phyloP scores from a whole-genome alignment of 2,329 filamentous ascomycete genomes.

The Colletotrichum sidae region DNA sequence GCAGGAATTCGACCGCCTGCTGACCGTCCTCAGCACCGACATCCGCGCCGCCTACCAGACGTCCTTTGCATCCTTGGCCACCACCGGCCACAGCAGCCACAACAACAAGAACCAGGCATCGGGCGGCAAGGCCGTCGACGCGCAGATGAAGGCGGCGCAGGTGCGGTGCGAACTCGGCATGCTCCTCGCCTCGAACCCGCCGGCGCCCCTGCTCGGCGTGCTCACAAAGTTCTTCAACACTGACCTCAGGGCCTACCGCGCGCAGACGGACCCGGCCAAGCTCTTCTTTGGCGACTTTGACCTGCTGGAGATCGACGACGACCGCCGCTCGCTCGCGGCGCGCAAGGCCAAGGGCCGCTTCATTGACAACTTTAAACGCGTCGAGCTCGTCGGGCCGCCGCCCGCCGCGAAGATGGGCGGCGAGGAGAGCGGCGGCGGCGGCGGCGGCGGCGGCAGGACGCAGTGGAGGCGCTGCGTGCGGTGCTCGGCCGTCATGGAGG shows the following conservation, averaged over 20 bases:
- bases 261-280: conserved; percentile 71
- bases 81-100: too few species aligned
- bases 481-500: conserved; percentile 75
- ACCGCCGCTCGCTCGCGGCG: conserved; percentile 58
- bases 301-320: conserved; percentile 74
- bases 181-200: conserved; percentile 61
- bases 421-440: conserved; percentile 13
- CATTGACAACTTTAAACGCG: conserved; percentile 70
- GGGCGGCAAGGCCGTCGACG: conserved; percentile 55
- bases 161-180: conserved; percentile 63
- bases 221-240: conserved; percentile 74
- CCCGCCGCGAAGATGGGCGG: not conserved
- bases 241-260: conserved; percentile 68
- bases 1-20: conserved; percentile 71
- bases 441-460: not conserved
- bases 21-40: conserved; percentile 61
- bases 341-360: conserved; percentile 52
- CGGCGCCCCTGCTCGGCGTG: conserved; percentile 62
- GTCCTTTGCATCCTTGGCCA: conserved; percentile 57
- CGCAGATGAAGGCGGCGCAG: conserved; percentile 58
- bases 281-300: conserved; percentile 80
- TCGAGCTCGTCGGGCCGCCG: conserved; percentile 55
- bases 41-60: conserved; percentile 63
- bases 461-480: conserved; percentile 65
- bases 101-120: conserved; percentile 55